These are phyloP conservation scores for Ceratocystis lukuohia DNA, from an alignment of 2,329 filamentous ascomycete genomes.

Conservation along the genomic window DNA sequence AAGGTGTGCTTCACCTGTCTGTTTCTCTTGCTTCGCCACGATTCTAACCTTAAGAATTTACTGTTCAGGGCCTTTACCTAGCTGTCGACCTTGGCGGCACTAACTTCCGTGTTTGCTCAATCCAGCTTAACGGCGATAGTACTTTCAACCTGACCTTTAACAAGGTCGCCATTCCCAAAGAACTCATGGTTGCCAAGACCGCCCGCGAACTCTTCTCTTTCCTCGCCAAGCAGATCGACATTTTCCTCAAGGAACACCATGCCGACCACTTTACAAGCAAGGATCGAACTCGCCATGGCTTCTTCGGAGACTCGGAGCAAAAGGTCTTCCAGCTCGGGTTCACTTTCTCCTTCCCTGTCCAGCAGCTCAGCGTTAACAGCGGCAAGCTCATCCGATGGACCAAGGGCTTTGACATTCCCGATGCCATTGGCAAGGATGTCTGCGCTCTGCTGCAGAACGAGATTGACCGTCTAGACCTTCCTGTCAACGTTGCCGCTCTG, in stretches of 20 bases:
- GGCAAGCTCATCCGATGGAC: slow-evolving; percentile 93
- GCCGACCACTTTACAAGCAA: slow-evolving; percentile 55
- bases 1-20: slow-evolving; percentile 47
- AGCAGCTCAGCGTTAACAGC: slow-evolving; percentile 90
- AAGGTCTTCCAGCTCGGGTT: slow-evolving; percentile 91
- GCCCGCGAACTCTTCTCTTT: slow-evolving; percentile 82
- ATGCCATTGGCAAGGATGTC: slow-evolving; percentile 87
- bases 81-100: slow-evolving; percentile 96
- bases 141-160: slow-evolving; percentile 88
- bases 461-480: slow-evolving; percentile 73
- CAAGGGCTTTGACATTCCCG: slow-evolving; percentile 95
- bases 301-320: slow-evolving; percentile 41
- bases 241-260: slow-evolving; percentile 78
- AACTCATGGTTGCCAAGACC: slow-evolving; percentile 81
- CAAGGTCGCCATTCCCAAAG: slow-evolving; percentile 79
- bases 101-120: slow-evolving; percentile 95
- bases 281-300: slow-evolving; percentile 44
- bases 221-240: slow-evolving; percentile 81
- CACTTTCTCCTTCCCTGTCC: slow-evolving; percentile 94
- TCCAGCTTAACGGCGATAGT: slow-evolving; percentile 83
- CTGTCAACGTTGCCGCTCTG: slow-evolving; percentile 85
- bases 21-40: background rate
- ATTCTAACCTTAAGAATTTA: background rate
- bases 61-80: slow-evolving; percentile 69
- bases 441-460: slow-evolving; percentile 79